Conservation (phyloP, 441 rosid genomes). For the Croton setiger region DNA sequence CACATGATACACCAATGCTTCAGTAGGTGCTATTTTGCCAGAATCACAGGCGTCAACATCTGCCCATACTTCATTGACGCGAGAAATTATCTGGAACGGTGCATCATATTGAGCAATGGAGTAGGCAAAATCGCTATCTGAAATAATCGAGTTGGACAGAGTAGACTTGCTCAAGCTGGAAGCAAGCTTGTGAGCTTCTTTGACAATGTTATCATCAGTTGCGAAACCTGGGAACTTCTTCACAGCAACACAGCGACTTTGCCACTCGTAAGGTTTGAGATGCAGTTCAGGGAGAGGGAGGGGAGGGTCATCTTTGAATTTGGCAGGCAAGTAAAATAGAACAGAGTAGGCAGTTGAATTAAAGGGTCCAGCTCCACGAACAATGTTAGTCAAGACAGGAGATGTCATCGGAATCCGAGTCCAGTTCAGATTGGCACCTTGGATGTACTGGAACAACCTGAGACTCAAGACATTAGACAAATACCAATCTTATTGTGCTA, state of each 20-base stretch:
- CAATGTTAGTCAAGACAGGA: slow-evolving; percentile 56
- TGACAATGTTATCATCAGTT: slow-evolving; percentile 39
- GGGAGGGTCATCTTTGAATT: slow-evolving; percentile 62
- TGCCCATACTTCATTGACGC: slow-evolving; percentile 68
- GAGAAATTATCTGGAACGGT: slow-evolving; percentile 53
- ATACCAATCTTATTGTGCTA: background rate
- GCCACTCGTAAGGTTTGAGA: slow-evolving; percentile 44
- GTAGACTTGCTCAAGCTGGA: slow-evolving; percentile 55
- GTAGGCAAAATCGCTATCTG: slow-evolving; percentile 41
- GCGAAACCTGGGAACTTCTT: slow-evolving; percentile 66
- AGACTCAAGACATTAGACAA: background rate
- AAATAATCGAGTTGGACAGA: slow-evolving; percentile 42
- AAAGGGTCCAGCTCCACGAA: slow-evolving; percentile 66
- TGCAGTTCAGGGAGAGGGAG: slow-evolving; percentile 50
- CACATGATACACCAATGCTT: slow-evolving; percentile 3
- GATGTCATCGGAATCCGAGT: slow-evolving; percentile 63
- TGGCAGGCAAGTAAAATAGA: slow-evolving; percentile 49
- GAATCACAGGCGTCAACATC: slow-evolving; percentile 38
- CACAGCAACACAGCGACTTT: slow-evolving; percentile 48
- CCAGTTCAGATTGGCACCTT: slow-evolving; percentile 68
- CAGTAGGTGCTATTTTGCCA: slow-evolving; percentile 34
- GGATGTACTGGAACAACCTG: slow-evolving; percentile 64
- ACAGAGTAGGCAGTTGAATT: slow-evolving; percentile 51
- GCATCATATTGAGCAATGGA: slow-evolving; percentile 66
- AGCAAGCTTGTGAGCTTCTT: slow-evolving; percentile 54